These are phyloP conservation scores for Azolla pinnata DNA, from an alignment of 75 land plant genomes.

Conservation along the genomic window DNA sequence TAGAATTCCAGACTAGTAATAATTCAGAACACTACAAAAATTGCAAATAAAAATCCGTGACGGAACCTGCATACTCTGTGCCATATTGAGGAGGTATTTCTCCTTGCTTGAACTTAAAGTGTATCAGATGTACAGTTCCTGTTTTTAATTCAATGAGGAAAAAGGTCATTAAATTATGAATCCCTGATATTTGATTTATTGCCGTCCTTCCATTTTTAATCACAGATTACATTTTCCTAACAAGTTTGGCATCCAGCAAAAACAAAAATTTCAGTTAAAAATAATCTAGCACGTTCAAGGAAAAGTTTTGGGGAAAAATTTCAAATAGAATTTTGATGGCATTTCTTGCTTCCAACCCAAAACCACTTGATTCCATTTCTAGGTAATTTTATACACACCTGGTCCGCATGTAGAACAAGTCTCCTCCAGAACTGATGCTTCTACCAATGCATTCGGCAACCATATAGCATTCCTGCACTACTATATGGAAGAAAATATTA, in stretches of 20 bases:
- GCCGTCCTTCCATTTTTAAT: no score
- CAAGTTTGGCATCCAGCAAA: no score
- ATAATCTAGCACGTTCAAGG: no score
- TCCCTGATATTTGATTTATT: not conserved
- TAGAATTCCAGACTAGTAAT: not conserved
- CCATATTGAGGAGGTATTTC: slow-evolving; percentile 85
- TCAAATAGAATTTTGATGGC: no score
- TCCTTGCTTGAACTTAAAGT: slow-evolving; percentile 79
- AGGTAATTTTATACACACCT: slow-evolving; percentile 44
- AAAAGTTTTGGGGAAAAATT: no score
- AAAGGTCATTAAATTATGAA: not conserved
- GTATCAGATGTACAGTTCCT: slow-evolving; percentile 73
- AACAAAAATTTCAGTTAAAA: no score
- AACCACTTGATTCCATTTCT: no score
- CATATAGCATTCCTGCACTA: slow-evolving; percentile 96
- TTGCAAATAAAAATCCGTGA: not conserved
- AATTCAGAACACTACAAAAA: not conserved
- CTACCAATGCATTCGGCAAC: slow-evolving; percentile 74
- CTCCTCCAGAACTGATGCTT: slow-evolving; percentile 57
- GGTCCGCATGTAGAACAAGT: slow-evolving; percentile 65
- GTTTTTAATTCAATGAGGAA: not conserved
- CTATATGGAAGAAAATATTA: not conserved
- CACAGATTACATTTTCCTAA: no score
- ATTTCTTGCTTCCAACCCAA: no score
- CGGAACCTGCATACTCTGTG: slow-evolving; percentile 62